Base-by-base conservation (phyloP, 345 rosid genomes). In the Punica granatum region DNA sequence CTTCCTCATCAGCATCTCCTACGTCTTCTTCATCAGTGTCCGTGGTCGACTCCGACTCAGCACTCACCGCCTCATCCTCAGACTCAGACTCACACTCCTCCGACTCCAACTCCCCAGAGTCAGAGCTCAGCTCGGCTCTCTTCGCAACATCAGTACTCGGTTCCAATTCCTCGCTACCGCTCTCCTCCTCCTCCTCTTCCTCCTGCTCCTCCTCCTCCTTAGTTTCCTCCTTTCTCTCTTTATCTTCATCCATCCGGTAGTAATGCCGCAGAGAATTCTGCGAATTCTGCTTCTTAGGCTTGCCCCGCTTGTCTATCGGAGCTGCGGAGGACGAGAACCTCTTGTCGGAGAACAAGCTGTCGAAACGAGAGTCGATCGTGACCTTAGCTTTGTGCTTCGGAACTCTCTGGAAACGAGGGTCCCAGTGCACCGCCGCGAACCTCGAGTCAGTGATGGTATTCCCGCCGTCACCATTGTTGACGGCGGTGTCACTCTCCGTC, bases 361-460 rank as follows among this genome's bases (percentile, higher is more conserved):
- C 31, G 78, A 94, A 94, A 14, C 99, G 88, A 59, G 89, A 81
- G 69, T 94, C 99, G 39, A 94, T 85, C 7, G 77, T 51, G 3
- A 91, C 92, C 77, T 89, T 94, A 1, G 86, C 53, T 18, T 86
- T 82, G 44, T 80, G 88, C 81, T 74, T 83, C 6, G 89, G 87
- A 23, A 80, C 79, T n/a, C 71, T 89, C 83, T 85, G 95, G 74
- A 94, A 94, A 72, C 93, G 76, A 43, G 97, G 99, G 75, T 89
- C 99, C 14, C 84, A 79, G 75, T 86, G 92, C 32, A 83, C 80
- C 39, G 81, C 74, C 15, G 89, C 75, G 69, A 91, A 94, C 73
- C 99, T 78, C 30, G 88, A 72, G 58, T 94, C 99, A 19, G 71
- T 65, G 26, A 90, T 80, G 69, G 86, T 67, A 58, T 78, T 73